Conservation (phyloP, 768 basidiomycete genomes). For the Rhodotorula paludigena region DNA sequence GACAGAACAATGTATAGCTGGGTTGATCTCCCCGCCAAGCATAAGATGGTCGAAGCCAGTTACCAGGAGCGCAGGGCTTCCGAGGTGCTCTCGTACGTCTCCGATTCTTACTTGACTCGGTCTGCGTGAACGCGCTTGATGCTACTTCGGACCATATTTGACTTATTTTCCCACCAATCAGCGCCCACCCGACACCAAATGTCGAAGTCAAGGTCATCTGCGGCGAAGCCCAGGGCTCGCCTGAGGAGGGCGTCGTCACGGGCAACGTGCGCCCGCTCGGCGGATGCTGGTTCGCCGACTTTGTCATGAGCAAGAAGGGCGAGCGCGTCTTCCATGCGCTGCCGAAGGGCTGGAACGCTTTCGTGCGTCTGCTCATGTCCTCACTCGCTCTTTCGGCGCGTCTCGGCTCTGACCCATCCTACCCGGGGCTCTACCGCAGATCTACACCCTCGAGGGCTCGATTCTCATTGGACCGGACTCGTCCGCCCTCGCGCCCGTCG, state of each 20-base stretch:
- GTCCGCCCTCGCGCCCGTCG: constrained; percentile 52
- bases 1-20: neutral
- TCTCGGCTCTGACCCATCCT: neutral
- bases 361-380: constrained; percentile 54
- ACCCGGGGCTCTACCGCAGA: neutral
- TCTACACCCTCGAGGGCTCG: constrained; percentile 62
- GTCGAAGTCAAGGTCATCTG: constrained; percentile 72
- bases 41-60: constrained; percentile 73
- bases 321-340: constrained; percentile 70
- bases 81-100: constrained; percentile 46
- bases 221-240: constrained; percentile 76
- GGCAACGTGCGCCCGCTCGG: constrained; percentile 86
- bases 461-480: constrained; percentile 57
- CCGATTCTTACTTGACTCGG: neutral
- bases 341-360: constrained; percentile 84
- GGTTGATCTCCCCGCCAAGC: constrained; percentile 51
- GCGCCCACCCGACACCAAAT: constrained; percentile 58
- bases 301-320: constrained; percentile 61
- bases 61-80: constrained; percentile 75
- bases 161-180: constrained; percentile 50
- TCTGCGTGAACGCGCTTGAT: too few species aligned
- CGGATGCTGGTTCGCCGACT: constrained; percentile 89
- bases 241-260: constrained; percentile 46
- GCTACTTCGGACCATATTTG: too few species aligned
- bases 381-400: neutral